Evolutionary conservation across 2,329 filamentous ascomycete species (phyloP).

Genomic region (Diaporthe sp.): DNA sequence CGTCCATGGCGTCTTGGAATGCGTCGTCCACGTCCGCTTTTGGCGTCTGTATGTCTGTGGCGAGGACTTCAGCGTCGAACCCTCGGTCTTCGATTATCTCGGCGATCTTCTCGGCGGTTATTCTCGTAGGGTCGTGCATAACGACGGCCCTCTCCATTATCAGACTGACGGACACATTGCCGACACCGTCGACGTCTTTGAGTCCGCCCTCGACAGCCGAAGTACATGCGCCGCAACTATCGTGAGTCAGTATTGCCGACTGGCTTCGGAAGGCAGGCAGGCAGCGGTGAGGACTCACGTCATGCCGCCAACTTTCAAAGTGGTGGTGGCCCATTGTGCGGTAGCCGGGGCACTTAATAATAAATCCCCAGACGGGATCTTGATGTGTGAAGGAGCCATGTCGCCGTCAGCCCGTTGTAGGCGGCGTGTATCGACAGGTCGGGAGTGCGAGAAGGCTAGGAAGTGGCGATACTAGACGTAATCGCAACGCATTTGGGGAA

Average conservation of each 20-base stretch:
- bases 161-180: constrained; percentile 89
- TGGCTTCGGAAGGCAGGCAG: background rate
- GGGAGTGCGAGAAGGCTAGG: background rate
- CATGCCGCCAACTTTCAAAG: constrained; percentile 90
- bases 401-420: background rate
- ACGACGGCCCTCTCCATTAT: constrained; percentile 97
- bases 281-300: constrained; percentile 63
- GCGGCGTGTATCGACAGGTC: background rate
- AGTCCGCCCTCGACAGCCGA: constrained; percentile 96
- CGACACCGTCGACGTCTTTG: constrained; percentile 82
- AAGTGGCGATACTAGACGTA: constrained; percentile 26
- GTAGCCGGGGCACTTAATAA: constrained; percentile 55
- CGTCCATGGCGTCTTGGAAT: constrained; percentile 49
- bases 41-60: constrained; percentile 78
- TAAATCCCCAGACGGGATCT: constrained; percentile 58
- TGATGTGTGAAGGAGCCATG: constrained; percentile 66
- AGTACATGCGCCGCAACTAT: constrained; percentile 91
- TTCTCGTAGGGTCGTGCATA: constrained; percentile 82
- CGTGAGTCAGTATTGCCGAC: constrained; percentile 51
- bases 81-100: constrained; percentile 93
- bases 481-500: constrained; percentile 28
- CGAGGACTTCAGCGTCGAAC: constrained; percentile 91
- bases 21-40: constrained; percentile 52
- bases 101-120: constrained; percentile 81
- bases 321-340: constrained; percentile 87